Conservation (phyloP, 805 yeast genomes). For the Pichia occidentalis region DNA sequence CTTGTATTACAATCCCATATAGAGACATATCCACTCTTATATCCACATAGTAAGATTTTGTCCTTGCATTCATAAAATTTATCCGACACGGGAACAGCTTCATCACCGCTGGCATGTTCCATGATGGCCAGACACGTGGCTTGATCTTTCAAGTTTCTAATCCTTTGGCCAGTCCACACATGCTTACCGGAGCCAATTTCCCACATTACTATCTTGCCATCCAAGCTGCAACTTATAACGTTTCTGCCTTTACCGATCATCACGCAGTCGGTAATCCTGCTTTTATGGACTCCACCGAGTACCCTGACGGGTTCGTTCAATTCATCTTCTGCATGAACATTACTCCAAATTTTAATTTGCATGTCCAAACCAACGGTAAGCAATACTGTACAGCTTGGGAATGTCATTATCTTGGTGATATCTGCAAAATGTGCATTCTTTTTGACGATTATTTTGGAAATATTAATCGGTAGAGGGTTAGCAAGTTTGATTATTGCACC, state of each 20-base stretch:
- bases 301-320: constrained; percentile 40
- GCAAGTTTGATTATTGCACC: constrained; percentile 5
- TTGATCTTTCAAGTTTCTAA: constrained; percentile 31
- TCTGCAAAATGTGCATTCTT: constrained; percentile 37
- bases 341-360: constrained; percentile 56
- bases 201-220: constrained; percentile 58
- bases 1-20: constrained; percentile 36
- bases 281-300: constrained; percentile 41
- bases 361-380: constrained; percentile 54
- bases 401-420: constrained; percentile 39
- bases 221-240: constrained; percentile 47
- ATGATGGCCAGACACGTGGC: constrained; percentile 21
- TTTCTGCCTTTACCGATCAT: constrained; percentile 64
- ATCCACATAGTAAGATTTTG: constrained; percentile 38
- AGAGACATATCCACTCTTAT: constrained; percentile 34
- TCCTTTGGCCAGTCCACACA: constrained; percentile 36
- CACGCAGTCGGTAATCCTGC: constrained; percentile 40
- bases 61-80: constrained; percentile 45
- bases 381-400: constrained; percentile 61
- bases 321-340: constrained; percentile 26
- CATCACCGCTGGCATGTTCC: background rate
- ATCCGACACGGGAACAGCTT: background rate
- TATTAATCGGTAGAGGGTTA: background rate
- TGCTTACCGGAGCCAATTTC: constrained; percentile 54
- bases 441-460: background rate